Evolutionary conservation across 768 basidiomycete genomes (phyloP).

Genomic region (Rhizopogon vesiculosus): DNA sequence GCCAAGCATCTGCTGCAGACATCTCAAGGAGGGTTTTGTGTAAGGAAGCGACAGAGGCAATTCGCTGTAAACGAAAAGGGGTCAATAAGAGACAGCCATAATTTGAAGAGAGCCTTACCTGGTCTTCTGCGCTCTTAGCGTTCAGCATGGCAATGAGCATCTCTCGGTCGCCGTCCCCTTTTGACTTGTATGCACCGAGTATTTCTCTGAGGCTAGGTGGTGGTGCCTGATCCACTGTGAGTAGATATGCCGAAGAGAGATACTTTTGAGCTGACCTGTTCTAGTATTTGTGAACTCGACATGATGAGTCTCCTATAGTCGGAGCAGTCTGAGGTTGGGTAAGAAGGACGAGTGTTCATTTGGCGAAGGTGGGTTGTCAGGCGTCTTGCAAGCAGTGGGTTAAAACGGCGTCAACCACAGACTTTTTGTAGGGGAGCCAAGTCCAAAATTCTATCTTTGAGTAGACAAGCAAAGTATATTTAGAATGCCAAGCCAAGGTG

Average conservation of each 20-base stretch:
- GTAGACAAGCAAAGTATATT: constrained; percentile 29
- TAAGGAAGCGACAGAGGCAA: constrained; percentile 65
- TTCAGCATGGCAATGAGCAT: constrained; percentile 88
- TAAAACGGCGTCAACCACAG: constrained; percentile 16
- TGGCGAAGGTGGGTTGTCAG: constrained; percentile 12
- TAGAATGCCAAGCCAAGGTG: constrained; percentile 41
- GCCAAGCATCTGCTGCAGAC: constrained; percentile 28
- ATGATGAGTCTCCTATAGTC: constrained; percentile 32
- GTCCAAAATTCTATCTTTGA: constrained; percentile 44
- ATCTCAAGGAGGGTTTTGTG: constrained; percentile 70
- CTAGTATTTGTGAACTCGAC: constrained; percentile 41
- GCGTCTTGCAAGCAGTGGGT: constrained; percentile 10
- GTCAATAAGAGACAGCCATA: constrained; percentile 1
- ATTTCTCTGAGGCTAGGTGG: constrained; percentile 85
- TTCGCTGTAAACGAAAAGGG: constrained; percentile 40
- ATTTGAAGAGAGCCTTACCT: constrained; percentile 44
- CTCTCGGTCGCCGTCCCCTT: constrained; percentile 89
- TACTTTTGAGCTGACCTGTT: constrained; percentile 32
- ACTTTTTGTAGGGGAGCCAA: constrained; percentile 41
- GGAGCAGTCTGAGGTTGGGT: constrained; percentile 13
- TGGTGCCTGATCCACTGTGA: constrained; percentile 43
- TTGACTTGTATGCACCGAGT: constrained; percentile 75
- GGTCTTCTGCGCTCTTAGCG: constrained; percentile 90
- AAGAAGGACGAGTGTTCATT: constrained; percentile 24
- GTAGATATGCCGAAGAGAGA: constrained; percentile 3